Evolutionary conservation across 1,284 basidiomycete species (phyloP).

Genomic region (Rhodotorula sp.): DNA sequence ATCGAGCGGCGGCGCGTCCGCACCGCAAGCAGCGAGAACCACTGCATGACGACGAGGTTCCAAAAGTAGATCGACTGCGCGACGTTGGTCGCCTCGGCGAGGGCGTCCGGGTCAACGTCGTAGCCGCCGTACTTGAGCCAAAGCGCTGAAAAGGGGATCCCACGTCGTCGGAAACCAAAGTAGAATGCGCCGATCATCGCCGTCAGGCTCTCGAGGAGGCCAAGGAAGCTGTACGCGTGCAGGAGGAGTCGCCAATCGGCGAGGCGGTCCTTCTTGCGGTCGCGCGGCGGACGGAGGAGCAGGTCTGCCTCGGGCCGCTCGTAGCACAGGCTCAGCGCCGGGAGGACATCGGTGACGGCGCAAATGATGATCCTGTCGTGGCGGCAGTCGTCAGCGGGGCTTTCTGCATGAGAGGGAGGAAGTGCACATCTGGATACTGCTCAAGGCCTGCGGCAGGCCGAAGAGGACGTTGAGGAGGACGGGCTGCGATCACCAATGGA

Average conservation of each 20-base stretch:
- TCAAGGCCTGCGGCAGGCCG: slow-evolving; percentile 60
- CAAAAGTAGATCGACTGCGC: slow-evolving; percentile 56
- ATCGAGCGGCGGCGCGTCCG: slow-evolving; percentile 60
- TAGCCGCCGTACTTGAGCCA: slow-evolving; percentile 59
- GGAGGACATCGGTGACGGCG: slow-evolving; percentile 60
- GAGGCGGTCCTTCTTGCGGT: slow-evolving; percentile 59
- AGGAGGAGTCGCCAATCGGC: slow-evolving; percentile 59
- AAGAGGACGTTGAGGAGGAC: slow-evolving; percentile 61
- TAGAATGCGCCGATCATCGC: slow-evolving; percentile 58
- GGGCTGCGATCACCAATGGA: slow-evolving; percentile 51
- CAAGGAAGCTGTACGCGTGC: slow-evolving; percentile 68
- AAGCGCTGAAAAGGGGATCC: slow-evolving; percentile 61
- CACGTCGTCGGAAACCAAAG: slow-evolving; percentile 50
- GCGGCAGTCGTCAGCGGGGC: slow-evolving; percentile 28
- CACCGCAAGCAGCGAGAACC: slow-evolving; percentile 61
- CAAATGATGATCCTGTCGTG: slow-evolving; percentile 60
- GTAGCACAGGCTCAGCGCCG: slow-evolving; percentile 61
- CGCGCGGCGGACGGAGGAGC: slow-evolving; percentile 66
- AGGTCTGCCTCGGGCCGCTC: slow-evolving; percentile 62
- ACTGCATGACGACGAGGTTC: slow-evolving; percentile 66
- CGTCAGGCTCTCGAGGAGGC: slow-evolving; percentile 60
- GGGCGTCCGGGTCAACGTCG: slow-evolving; percentile 50
- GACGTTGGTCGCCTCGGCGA: slow-evolving; percentile 54
- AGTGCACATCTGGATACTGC: slow-evolving; percentile 56
- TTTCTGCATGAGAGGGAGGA: neutral